phyloP scores from a whole-genome alignment of 2,329 filamentous ascomycete genomes.

The Ciborinia camelliae region DNA sequence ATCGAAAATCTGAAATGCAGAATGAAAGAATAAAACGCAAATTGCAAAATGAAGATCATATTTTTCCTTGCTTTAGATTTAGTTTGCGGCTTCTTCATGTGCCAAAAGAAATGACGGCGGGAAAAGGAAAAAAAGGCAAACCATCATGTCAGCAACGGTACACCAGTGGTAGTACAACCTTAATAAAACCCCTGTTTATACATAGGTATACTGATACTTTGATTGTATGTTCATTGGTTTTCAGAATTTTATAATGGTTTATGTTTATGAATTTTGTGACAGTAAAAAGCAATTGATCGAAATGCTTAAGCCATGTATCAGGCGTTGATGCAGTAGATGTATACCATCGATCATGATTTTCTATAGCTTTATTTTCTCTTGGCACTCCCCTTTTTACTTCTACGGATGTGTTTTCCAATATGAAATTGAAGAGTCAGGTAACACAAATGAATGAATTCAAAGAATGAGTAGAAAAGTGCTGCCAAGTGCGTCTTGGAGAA shows the following conservation, averaged over 20 bases:
- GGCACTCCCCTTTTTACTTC: not conserved
- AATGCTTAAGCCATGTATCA: constrained; percentile 3
- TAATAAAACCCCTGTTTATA: not conserved
- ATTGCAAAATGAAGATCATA: not conserved
- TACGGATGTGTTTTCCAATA: not conserved
- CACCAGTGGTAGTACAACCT: not conserved
- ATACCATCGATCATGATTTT: not conserved
- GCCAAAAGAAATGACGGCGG: not conserved
- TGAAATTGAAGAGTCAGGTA: not conserved
- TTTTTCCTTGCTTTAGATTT: not conserved
- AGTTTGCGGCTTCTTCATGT: not conserved
- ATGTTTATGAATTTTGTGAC: not conserved
- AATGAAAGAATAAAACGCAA: not conserved
- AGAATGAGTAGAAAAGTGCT: not conserved
- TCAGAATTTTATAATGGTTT: not conserved
- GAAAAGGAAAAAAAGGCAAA: not conserved
- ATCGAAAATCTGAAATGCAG: not conserved
- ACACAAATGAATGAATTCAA: not conserved
- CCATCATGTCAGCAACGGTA: not conserved
- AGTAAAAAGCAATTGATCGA: not conserved
- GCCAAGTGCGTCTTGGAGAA: not conserved
- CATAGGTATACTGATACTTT: not conserved
- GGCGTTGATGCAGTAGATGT: not conserved
- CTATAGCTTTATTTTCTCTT: not conserved
- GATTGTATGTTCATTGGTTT: not conserved